Evolutionary conservation across 345 rosid genomes (phyloP).

Genomic region (Eucalyptus viminalis): DNA sequence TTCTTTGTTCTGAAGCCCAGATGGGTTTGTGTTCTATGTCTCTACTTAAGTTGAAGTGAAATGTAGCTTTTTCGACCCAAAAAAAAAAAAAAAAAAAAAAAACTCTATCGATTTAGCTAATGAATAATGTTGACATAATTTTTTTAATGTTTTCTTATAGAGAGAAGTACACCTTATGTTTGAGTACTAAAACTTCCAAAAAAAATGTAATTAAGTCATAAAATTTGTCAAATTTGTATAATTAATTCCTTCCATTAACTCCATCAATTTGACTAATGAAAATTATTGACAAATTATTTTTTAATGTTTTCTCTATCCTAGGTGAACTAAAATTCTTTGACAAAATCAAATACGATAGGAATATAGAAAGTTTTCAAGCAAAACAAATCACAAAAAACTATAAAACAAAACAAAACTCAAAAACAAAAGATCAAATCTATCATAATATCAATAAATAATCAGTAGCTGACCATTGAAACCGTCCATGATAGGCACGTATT

Average conservation of each 20-base stretch:
- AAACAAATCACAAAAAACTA: background rate
- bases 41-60: too few relatives aligned
- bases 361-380: background rate
- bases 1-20: too few relatives aligned
- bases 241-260: fast-evolving
- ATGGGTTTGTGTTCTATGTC: too few relatives aligned
- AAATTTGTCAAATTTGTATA: fast-evolving
- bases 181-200: too few relatives aligned
- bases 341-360: background rate
- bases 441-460: background rate
- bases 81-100: too few relatives aligned
- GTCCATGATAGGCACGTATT: background rate
- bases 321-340: background rate
- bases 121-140: too few relatives aligned
- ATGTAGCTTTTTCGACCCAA: too few relatives aligned
- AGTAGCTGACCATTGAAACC: fast-evolving
- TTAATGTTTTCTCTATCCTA: background rate
- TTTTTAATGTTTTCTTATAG: background rate
- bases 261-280: fast-evolving
- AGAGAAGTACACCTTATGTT: background rate
- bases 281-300: background rate
- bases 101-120: too few relatives aligned
- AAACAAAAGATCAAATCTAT: fast-evolving
- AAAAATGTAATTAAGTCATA: fast-evolving
- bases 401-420: background rate